Base-by-base conservation (phyloP, 148 eudicot species). In the Arctostaphylos glauca region DNA sequence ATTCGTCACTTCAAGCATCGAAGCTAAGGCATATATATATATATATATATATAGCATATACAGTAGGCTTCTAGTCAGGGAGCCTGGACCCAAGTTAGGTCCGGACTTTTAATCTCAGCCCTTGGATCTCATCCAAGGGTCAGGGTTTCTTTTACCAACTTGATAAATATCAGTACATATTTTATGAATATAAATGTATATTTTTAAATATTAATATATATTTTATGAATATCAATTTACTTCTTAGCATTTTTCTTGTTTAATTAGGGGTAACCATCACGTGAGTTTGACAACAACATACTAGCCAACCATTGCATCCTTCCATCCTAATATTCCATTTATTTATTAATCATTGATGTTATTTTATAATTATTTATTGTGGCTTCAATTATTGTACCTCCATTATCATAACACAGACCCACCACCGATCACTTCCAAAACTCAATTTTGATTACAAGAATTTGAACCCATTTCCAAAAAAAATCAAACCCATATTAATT, bases 291-390 rank as follows among this genome's bases (percentile, higher is more conserved):
- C 81, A 83, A 81, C 76, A 87, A 87, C 87, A 54, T 74, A 71
- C 55, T 77, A 78, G 86, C 91, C 89, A 85, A 86, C 86, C 89
- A 44, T 79, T 75, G 79, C 76, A 46, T 72, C 81, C 86, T 74
- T 80, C 77, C 23, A 59, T 83, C 49, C 9, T 49, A n/a, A 50
- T 14, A 14, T 84, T 54, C 66, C 68, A 64, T 64, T 64, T 23
- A 23, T 23, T 71, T 9, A 12, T n/a, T 74, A 74, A 75, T 49
- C 78, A 75, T 49, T 75, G 38, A 9, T 48, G 15, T 75, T 75
- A 12, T 31, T n/a, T 52, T 10, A n/a, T 16, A 76, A 4, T 50
- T 53, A 10, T 19, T 2, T 53, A 23, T 47, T 4, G 13, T 16
- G 43, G 19, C 47, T 76, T 76, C 62, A 46, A 80, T n/a, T 53